A percentile compares a stretch with the other conserved stretches of the same genome.
These are phyloP conservation scores for Fremontodendron californicum DNA, from an alignment of 345 rosid genomes.

Conservation along the genomic window DNA sequence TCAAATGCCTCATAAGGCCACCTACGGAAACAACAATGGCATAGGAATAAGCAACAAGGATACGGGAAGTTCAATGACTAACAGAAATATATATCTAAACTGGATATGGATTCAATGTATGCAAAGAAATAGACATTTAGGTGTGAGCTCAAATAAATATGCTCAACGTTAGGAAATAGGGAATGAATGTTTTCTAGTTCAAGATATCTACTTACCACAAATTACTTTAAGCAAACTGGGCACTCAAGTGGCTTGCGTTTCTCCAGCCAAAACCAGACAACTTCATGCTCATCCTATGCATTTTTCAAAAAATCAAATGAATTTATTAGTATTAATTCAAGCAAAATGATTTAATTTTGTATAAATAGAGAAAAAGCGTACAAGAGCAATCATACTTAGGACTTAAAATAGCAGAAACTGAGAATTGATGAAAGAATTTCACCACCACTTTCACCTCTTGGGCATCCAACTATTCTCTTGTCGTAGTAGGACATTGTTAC, in stretches of 20 bases:
- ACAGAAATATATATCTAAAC: background rate
- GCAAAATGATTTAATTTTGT: background rate
- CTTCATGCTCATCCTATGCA: conserved; percentile 89
- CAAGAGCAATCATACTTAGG: background rate
- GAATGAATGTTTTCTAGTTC: background rate
- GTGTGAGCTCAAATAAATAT: background rate
- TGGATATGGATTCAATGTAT: background rate
- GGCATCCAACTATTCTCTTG: conserved; percentile 84
- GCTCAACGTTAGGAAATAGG: background rate
- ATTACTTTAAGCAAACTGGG: conserved; percentile 77
- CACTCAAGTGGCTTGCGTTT: conserved; percentile 78
- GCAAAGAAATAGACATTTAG: background rate
- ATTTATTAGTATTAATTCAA: too few species aligned
- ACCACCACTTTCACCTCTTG: conserved; percentile 81
- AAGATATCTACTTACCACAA: conserved; percentile 54
- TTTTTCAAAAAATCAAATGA: background rate
- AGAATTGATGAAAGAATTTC: conserved; percentile 5
- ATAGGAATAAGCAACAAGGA: too few species aligned
- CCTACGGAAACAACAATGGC: background rate
- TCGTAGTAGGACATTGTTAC: conserved; percentile 70
- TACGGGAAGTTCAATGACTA: too few species aligned
- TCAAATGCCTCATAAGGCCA: background rate
- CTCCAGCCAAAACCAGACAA: conserved; percentile 95
- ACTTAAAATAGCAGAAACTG: background rate
- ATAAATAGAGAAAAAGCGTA: background rate